phyloP scores from a whole-genome alignment of 129 eudicot genomes.

The Flaveria trinervia region DNA sequence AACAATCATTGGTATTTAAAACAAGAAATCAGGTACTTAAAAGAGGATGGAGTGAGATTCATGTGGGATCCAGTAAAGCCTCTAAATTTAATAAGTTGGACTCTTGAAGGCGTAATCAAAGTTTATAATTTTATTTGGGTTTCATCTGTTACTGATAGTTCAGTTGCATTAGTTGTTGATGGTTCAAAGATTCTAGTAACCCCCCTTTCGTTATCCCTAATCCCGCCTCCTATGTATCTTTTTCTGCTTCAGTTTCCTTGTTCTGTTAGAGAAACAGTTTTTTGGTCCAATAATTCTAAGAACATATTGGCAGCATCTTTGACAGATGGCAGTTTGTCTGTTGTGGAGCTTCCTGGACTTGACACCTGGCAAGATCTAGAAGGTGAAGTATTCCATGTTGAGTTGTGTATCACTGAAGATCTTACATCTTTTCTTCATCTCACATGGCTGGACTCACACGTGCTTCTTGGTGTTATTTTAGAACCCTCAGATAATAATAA shows the following conservation, averaged over 20 bases:
- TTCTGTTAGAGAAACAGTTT: slow-evolving; percentile 66
- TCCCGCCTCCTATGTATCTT: slow-evolving; percentile 90
- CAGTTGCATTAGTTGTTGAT: slow-evolving; percentile 86
- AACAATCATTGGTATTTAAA: slow-evolving; percentile 93
- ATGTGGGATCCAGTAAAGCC: slow-evolving; percentile 92
- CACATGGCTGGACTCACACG: slow-evolving; percentile 80
- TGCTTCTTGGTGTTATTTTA: slow-evolving; percentile 53
- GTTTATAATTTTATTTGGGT: slow-evolving; percentile 70
- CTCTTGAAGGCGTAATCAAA: slow-evolving; percentile 55
- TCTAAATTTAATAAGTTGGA: slow-evolving; percentile 67
- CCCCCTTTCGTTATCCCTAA: slow-evolving; percentile 66
- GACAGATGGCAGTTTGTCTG: slow-evolving; percentile 77
- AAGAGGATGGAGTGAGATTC: slow-evolving; percentile 54
- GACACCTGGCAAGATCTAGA: slow-evolving; percentile 85
- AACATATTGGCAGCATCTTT: slow-evolving; percentile 70
- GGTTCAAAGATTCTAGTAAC: slow-evolving; percentile 75
- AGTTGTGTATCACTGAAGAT: slow-evolving; percentile 41
- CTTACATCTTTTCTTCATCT: slow-evolving; percentile 57
- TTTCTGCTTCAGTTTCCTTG: slow-evolving; percentile 65
- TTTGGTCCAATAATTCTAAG: slow-evolving; percentile 53
- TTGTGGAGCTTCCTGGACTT: slow-evolving; percentile 78
- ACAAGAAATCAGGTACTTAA: slow-evolving; percentile 73
- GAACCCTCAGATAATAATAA: slow-evolving; percentile 27
- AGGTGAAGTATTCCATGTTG: slow-evolving; percentile 55
- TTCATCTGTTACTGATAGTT: slow-evolving; percentile 72